Base-by-base conservation (phyloP, 495 filamentous ascomycete genomes). In the Apodospora peruviana region DNA sequence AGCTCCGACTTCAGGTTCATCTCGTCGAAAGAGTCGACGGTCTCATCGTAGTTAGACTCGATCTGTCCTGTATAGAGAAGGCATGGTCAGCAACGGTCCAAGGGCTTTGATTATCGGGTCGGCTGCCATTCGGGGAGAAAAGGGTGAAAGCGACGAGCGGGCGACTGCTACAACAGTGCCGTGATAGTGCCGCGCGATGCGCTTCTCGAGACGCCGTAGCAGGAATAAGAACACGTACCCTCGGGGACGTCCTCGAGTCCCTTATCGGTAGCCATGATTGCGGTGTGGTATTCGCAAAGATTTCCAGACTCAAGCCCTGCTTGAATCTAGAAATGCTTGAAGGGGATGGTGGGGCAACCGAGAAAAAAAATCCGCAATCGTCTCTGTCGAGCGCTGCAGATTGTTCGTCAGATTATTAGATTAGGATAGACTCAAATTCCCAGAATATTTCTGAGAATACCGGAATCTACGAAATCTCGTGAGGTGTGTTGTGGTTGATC, bases 21-120 rank as follows among this genome's bases (percentile, higher is more conserved):
- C 53, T 90, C 80, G 74, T 98, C 93, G 72, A 98, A 98, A 49
- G 90, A 95, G 74, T 99, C 93, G 70, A 91, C 93, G 62, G 91
- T 88, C 82, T 99, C 94, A 82, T 99, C 93, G 76, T 99, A 99
- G 87, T 97, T 99, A 64, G 91, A 96, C 78, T 97, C 93, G 78
- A 99, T 97, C 77, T 91, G 87, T 68, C 87, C 94, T 95, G 74
- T 61, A 67, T 52, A 37, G 40, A 35, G 37, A 43, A 17, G 18
- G 12, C 4, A 10, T 19, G 14, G 55, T 66, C 43, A 62, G 64
- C 48, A 32, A 17, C 27, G 29, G 38, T 32, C 7, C 27, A 32
- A 32, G 27, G 7, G 7, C 14, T 14, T 32, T 14, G 27, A 32
- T 32, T 2, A 20, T 45, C 17, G 27, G 47, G 37, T 25, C 34